phyloP scores from a whole-genome alignment of 2,329 filamentous ascomycete species.

The Ascochyta rabiei region DNA sequence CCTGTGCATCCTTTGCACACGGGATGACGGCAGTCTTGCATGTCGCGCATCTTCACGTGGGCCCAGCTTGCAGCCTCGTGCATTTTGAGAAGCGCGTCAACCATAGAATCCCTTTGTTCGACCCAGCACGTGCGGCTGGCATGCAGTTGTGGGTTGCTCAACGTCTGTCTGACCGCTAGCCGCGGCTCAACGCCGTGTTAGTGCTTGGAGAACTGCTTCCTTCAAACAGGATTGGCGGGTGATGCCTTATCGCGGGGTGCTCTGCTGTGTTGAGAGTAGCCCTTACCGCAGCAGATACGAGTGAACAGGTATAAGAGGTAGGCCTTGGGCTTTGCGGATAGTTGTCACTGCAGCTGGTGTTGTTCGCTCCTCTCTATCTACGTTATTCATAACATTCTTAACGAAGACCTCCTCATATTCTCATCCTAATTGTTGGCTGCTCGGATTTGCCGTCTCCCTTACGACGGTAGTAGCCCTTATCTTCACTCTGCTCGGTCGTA shows the following conservation, averaged over 20 bases:
- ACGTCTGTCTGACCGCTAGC: constrained; percentile 9
- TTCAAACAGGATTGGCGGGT: constrained; percentile 12
- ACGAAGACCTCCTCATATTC: neutral
- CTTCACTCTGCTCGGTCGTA: too few relatives aligned
- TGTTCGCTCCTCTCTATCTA: neutral
- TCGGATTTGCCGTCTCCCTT: neutral
- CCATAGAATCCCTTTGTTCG: constrained; percentile 3
- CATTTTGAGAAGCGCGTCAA: constrained; percentile 4
- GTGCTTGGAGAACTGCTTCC: constrained; percentile 6
- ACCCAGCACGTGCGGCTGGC: constrained; percentile 9
- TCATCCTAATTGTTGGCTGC: neutral
- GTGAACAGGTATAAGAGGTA: constrained; percentile 10
- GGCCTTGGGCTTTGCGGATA: neutral
- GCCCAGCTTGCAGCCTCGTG: constrained; percentile 10
- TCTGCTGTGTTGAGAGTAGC: constrained; percentile 15
- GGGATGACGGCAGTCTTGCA: constrained; percentile 16
- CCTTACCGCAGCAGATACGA: constrained; percentile 15
- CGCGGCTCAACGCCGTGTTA: constrained; percentile 10
- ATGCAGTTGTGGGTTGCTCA: constrained; percentile 15
- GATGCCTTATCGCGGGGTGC: constrained; percentile 18
- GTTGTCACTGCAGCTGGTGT: neutral
- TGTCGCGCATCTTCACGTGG: constrained; percentile 15
- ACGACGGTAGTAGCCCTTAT: too few relatives aligned
- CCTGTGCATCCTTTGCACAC: constrained; percentile 6
- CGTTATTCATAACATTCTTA: too few relatives aligned